Conservation (phyloP, 805 yeast species). For the Ogataea nitratoaversa region DNA sequence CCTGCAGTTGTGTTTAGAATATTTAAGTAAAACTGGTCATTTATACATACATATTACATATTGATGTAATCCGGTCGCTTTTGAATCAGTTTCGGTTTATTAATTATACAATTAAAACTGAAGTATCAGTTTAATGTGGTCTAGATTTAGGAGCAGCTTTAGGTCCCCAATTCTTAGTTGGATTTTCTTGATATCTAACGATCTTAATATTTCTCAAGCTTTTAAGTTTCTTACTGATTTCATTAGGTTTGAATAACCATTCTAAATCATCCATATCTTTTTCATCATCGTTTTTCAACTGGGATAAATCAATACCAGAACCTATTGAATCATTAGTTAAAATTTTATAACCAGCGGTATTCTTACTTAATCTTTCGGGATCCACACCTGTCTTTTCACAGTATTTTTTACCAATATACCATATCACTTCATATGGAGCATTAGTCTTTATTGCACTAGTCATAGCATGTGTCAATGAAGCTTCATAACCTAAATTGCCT, state of each 20-base stretch:
- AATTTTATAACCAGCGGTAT: slow-evolving; percentile 57
- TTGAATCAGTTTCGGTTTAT: too few species aligned
- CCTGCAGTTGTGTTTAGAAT: too few species aligned
- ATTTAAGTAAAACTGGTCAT: too few species aligned
- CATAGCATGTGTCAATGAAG: slow-evolving; percentile 85
- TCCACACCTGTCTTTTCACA: slow-evolving; percentile 40
- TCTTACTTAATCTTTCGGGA: slow-evolving; percentile 39
- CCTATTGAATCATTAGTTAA: slow-evolving; percentile 40
- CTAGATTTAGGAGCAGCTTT: slow-evolving; percentile 50
- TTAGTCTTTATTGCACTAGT: slow-evolving; percentile 84
- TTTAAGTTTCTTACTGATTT: slow-evolving; percentile 52
- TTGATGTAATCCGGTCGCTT: too few species aligned
- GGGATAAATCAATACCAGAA: slow-evolving; percentile 28
- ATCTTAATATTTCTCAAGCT: slow-evolving; percentile 69
- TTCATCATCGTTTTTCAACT: slow-evolving; percentile 24
- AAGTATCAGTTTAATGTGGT: slow-evolving; percentile 52
- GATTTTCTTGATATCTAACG: slow-evolving; percentile 87
- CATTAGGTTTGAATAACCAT: slow-evolving; percentile 59
- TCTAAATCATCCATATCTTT: slow-evolving; percentile 21
- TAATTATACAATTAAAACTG: too few species aligned
- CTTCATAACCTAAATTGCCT: slow-evolving; percentile 77
- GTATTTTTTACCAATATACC: slow-evolving; percentile 72
- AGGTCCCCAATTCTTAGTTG: slow-evolving; percentile 97
- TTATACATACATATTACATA: too few species aligned
- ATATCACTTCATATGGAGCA: slow-evolving; percentile 78